Evolutionary conservation across 73 alveolate genomes (phyloP).

Genomic region (Tetrahymena borealis): DNA sequence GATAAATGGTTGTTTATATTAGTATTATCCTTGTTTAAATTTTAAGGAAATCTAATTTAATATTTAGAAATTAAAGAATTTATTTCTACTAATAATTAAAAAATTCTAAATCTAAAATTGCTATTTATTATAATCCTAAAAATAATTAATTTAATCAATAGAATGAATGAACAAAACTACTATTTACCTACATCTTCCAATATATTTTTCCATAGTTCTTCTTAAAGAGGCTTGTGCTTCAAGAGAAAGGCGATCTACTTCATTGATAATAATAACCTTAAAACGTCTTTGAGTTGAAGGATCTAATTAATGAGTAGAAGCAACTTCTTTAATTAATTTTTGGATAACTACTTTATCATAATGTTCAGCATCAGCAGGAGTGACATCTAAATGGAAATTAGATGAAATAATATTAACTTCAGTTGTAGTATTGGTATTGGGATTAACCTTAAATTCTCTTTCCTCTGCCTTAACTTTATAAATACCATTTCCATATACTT

Average conservation of each 20-base stretch:
- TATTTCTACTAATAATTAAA: too few relatives aligned
- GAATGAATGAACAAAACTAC: too few relatives aligned
- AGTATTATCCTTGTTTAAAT: too few relatives aligned
- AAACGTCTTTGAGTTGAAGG: conserved; percentile 56
- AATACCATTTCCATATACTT: conserved; percentile 78
- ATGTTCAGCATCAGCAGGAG: conserved; percentile 94
- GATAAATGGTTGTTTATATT: too few relatives aligned
- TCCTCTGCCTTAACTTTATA: conserved; percentile 82
- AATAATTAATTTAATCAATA: too few relatives aligned
- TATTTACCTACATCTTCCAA: conserved; percentile 71
- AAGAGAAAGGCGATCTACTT: conserved; percentile 82
- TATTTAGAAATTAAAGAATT: too few relatives aligned
- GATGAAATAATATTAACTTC: conserved; percentile 79
- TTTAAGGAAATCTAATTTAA: too few relatives aligned
- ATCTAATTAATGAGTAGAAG: conserved; percentile 70
- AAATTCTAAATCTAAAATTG: too few relatives aligned
- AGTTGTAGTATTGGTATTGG: conserved; percentile 40
- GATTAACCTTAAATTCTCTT: conserved; percentile 77
- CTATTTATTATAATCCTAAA: too few relatives aligned
- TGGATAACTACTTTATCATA: conserved; percentile 87
- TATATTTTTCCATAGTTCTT: conserved; percentile 97
- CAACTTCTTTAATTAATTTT: conserved; percentile 89
- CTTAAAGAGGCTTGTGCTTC: conserved; percentile 97
- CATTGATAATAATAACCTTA: conserved; percentile 85
- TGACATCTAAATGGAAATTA: conserved; percentile 82